These are phyloP conservation scores for Pholiota microspora DNA, from an alignment of 768 basidiomycete genomes.

Conservation along the genomic window DNA sequence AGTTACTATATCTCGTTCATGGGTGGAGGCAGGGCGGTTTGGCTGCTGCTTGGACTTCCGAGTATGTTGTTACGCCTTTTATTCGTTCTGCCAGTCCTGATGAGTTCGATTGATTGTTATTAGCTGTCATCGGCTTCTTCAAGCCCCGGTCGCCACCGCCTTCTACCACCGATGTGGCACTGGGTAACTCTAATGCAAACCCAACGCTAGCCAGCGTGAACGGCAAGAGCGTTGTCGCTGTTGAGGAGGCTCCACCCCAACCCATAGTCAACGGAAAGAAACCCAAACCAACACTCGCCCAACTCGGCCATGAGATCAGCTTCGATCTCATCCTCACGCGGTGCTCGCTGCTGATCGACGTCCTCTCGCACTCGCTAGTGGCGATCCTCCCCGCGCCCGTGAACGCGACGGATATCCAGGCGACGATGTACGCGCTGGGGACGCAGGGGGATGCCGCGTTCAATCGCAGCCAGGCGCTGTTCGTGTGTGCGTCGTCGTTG, in stretches of 20 bases:
- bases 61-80: constrained; percentile 25
- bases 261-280: constrained; percentile 26
- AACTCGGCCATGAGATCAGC: constrained; percentile 60
- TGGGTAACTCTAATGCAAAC: constrained; percentile 13
- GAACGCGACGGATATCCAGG: constrained; percentile 24
- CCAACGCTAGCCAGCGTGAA: constrained; percentile 3
- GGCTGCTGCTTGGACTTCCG: constrained; percentile 50
- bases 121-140: constrained; percentile 62
- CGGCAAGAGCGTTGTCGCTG: neutral
- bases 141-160: constrained; percentile 37
- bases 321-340: constrained; percentile 69
- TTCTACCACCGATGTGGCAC: neutral
- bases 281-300: constrained; percentile 46
- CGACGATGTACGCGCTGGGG: constrained; percentile 1
- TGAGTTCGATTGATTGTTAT: neutral
- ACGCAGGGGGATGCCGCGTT: constrained; percentile 13
- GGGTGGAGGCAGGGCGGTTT: constrained; percentile 56
- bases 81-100: neutral
- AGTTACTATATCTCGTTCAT: constrained; percentile 77
- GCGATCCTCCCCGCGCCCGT: constrained; percentile 48
- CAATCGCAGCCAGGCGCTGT: constrained; percentile 42
- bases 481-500: constrained; percentile 59
- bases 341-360: constrained; percentile 63
- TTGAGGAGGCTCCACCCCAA: neutral
- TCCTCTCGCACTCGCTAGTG: constrained; percentile 61